Evolutionary conservation across 176 grass and related monocot species (phyloP).

Genomic region (Oryza rufipogon): DNA sequence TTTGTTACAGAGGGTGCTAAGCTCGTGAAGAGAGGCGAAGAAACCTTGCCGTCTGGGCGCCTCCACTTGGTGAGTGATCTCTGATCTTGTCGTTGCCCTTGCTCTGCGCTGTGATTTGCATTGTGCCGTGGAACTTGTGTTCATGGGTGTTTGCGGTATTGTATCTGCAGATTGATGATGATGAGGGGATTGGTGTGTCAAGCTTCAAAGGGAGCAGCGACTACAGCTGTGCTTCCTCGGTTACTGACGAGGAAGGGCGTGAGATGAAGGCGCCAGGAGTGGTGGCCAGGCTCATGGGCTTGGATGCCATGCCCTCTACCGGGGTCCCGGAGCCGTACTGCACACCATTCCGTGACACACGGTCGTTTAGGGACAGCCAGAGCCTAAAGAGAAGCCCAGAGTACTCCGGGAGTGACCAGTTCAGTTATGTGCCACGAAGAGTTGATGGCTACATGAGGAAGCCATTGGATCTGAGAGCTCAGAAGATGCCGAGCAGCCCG

Average conservation of each 20-base stretch:
- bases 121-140: not conserved
- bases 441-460: constrained; percentile 62
- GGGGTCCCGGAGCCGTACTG: constrained; percentile 57
- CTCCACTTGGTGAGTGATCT: constrained; percentile 60
- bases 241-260: constrained; percentile 72
- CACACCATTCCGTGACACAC: constrained; percentile 64
- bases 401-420: constrained; percentile 48
- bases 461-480: constrained; percentile 62
- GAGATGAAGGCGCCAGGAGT: constrained; percentile 72
- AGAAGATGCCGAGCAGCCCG: constrained; percentile 85
- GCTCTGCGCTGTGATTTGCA: not conserved
- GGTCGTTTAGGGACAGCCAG: constrained; percentile 58
- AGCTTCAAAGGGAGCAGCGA: constrained; percentile 71
- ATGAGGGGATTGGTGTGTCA: constrained; percentile 52
- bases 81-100: not conserved
- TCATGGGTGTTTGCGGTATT: not conserved
- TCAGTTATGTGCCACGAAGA: constrained; percentile 40
- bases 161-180: constrained; percentile 60
- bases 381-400: constrained; percentile 61
- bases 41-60: constrained; percentile 49
- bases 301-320: constrained; percentile 75
- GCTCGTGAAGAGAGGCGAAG: constrained; percentile 66
- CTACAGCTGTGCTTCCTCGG: constrained; percentile 75
- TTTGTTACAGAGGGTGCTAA: constrained; percentile 63
- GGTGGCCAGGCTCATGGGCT: constrained; percentile 90